These are phyloP conservation scores for Heliamphora pulchella DNA, from an alignment of 179 eudicot genomes.

Conservation along the genomic window DNA sequence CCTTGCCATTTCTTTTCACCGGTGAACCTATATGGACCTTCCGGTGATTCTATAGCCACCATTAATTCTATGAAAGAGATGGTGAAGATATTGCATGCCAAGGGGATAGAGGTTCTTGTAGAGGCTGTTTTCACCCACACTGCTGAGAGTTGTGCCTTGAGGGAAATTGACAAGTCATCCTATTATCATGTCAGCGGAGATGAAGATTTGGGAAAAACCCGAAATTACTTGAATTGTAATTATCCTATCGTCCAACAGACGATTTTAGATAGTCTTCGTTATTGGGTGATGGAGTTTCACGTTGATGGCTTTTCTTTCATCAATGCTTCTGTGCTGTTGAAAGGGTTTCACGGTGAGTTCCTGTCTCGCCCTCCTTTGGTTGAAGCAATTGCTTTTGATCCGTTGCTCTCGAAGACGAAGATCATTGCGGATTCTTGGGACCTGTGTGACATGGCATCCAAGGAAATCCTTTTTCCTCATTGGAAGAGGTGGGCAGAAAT, in stretches of 20 bases:
- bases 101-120: constrained; percentile 71
- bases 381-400: constrained; percentile 85
- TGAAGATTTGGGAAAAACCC: constrained; percentile 18
- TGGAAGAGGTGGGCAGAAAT: constrained; percentile 98
- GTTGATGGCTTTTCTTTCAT: constrained; percentile 87
- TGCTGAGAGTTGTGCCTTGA: constrained; percentile 34
- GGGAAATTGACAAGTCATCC: constrained; percentile 48
- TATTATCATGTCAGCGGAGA: constrained; percentile 37
- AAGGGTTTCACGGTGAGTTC: constrained; percentile 63
- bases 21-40: constrained; percentile 43
- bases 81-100: constrained; percentile 76
- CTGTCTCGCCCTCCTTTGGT: constrained; percentile 83
- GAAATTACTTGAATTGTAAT: constrained; percentile 65
- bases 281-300: constrained; percentile 82
- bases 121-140: constrained; percentile 93
- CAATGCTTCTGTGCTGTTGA: constrained; percentile 56
- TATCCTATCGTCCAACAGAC: constrained; percentile 68
- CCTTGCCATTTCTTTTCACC: constrained; percentile 83
- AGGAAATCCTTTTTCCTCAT: constrained; percentile 61
- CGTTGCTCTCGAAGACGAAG: constrained; percentile 70
- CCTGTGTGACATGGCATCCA: constrained; percentile 36
- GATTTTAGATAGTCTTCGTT: constrained; percentile 72
- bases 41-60: constrained; percentile 36
- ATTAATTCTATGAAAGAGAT: constrained; percentile 74
- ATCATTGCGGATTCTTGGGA: constrained; percentile 81